Base-by-base conservation (phyloP, 192 early-diverging fungal genomes). In the Umbelopsis sp. region DNA sequence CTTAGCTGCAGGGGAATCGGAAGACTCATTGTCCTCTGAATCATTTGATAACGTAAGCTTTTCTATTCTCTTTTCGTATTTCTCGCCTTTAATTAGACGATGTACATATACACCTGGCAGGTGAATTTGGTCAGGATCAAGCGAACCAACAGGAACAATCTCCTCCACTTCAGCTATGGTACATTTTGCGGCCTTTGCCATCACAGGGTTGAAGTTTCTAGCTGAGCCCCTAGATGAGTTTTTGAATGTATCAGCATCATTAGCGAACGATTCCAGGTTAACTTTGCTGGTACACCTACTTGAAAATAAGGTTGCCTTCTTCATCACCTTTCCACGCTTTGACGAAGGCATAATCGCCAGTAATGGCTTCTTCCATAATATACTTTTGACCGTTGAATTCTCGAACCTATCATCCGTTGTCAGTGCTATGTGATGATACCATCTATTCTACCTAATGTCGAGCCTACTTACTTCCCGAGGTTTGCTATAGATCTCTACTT, bases 291-390 rank as follows among this genome's bases (percentile, higher is more conserved):
- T n/a, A 30, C 0, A 49, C 67, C 18, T 22, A 69, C 67, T 80
- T 85, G 82, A 92, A 92, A 18, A 91, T 78, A 27, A 91, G 74
- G 77, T 93, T 93, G 35, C 91, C 91, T n/a, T 87, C 82, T 61
- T 82, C 84, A 71, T 93, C 91, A 18, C 84, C 92, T 82, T 93
- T 93, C 90, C 90, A 93, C n/a, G 92, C 92, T 81, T 93, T 93
- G 72, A 93, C 84, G 15, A 93, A 76, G 0, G 89, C 84, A 80
- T 81, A 90, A 75, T 93, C 91, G 18, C 92, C 92, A 1, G 79
- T 80, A 33, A 93, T 92, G 10, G 89, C 85, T 73, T 92, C 86
- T 74, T 93, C 92, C 84, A 93, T 86, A n/a, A 93, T 77, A 72
- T 92, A 92, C 55, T 87, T 84, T 49, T 83, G 78, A 7, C 86